Conservation (phyloP, 305 asterid species). For the Rubia tinctorum region DNA sequence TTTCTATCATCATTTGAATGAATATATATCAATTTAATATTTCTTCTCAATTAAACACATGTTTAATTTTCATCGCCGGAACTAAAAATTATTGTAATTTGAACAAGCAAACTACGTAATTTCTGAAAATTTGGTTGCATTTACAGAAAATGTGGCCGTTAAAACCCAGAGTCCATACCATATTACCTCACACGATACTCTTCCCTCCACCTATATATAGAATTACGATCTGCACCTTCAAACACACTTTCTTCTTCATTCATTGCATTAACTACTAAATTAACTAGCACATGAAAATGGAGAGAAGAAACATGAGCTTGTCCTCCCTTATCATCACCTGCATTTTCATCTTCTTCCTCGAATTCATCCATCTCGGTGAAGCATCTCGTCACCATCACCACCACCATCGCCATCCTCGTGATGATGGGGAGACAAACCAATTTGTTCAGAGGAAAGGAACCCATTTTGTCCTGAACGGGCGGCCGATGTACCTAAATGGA, state of each 20-base stretch:
- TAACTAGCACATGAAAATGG: not conserved
- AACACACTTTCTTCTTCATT: not conserved
- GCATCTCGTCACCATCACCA: not conserved
- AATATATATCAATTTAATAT: not conserved
- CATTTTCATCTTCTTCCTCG: not conserved
- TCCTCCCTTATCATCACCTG: not conserved
- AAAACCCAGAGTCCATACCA: not conserved
- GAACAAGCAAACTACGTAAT: not conserved
- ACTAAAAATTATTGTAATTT: not conserved
- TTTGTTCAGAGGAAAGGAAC: slow-evolving; percentile 14
- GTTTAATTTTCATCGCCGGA: not conserved
- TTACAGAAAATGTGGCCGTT: slow-evolving; percentile 5
- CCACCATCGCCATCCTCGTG: not conserved
- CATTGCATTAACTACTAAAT: not conserved
- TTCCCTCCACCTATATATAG: not conserved
- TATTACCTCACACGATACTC: slow-evolving; percentile 1
- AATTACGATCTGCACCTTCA: not conserved
- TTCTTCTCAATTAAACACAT: not conserved
- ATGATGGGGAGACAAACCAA: not conserved
- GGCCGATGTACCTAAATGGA: slow-evolving; percentile 46
- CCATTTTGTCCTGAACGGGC: slow-evolving; percentile 38
- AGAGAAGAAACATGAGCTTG: not conserved
- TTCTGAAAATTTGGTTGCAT: not conserved
- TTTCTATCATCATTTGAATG: not conserved
- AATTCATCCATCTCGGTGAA: not conserved